Evolutionary conservation across 257 asterid species (phyloP).

Genomic region (Eustoma russellianum): DNA sequence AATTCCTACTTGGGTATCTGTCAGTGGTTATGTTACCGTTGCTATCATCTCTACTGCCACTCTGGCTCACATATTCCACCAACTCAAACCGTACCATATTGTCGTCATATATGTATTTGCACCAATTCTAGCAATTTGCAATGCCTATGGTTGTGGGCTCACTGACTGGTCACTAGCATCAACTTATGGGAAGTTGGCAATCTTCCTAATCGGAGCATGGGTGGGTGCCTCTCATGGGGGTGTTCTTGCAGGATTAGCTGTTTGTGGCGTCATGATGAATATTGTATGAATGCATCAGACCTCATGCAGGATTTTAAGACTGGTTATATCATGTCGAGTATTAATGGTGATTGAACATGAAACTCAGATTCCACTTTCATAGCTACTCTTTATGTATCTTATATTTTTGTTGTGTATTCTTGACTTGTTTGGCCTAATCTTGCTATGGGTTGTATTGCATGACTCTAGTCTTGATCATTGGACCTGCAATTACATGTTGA

Average conservation of each 20-base stretch:
- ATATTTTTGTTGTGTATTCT: too few species aligned
- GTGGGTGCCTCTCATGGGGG: slow-evolving; percentile 80
- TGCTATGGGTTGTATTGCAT: too few species aligned
- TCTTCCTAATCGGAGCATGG: slow-evolving; percentile 84
- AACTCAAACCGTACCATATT: slow-evolving; percentile 71
- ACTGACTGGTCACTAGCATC: slow-evolving; percentile 93
- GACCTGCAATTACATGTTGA: too few species aligned
- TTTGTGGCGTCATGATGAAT: slow-evolving; percentile 96
- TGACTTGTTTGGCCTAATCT: too few species aligned
- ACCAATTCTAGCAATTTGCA: slow-evolving; percentile 78
- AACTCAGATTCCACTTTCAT: too few species aligned
- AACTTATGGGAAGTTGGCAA: slow-evolving; percentile 81
- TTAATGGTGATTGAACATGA: too few species aligned
- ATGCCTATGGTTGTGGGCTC: slow-evolving; percentile 87
- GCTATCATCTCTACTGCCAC: slow-evolving; percentile 46
- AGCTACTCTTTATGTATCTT: too few species aligned
- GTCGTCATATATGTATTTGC: slow-evolving; percentile 63
- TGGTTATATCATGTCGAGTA: too few species aligned
- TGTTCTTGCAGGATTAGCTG: slow-evolving; percentile 85
- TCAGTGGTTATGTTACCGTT: slow-evolving; percentile 46
- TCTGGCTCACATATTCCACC: slow-evolving; percentile 67
- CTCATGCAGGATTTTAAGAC: slow-evolving; percentile 82
- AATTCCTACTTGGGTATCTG: slow-evolving; percentile 69
- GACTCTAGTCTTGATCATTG: too few species aligned
- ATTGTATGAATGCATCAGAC: slow-evolving; percentile 86